phyloP scores from a whole-genome alignment of 768 basidiomycete genomes.

The Tulasnella sp. region DNA sequence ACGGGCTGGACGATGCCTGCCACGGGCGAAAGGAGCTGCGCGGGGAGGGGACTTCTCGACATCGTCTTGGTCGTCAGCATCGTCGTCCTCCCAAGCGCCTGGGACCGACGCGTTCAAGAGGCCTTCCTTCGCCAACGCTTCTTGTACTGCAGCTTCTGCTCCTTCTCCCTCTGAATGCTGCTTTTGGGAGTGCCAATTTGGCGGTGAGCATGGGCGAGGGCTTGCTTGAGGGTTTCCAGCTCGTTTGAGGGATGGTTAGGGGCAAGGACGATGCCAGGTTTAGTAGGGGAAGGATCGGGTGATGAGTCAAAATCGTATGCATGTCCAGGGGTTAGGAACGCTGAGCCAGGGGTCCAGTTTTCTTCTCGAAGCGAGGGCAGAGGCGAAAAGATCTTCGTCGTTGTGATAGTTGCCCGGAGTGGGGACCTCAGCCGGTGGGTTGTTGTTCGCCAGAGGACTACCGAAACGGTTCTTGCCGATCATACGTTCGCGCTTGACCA shows the following conservation, averaged over 20 bases:
- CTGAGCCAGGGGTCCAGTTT: constrained; percentile 42
- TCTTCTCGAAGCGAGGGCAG: constrained; percentile 13
- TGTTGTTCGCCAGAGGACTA: not conserved
- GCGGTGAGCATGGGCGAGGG: constrained; percentile 77
- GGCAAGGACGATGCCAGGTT: constrained; percentile 5
- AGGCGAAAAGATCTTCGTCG: constrained; percentile 52
- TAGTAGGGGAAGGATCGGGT: constrained; percentile 22
- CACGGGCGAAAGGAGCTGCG: constrained; percentile 33
- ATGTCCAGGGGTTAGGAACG: constrained; percentile 29
- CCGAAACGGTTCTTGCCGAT: constrained; percentile 10
- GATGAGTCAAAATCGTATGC: constrained; percentile 22
- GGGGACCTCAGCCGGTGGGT: constrained; percentile 33
- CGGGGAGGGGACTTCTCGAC: constrained; percentile 28
- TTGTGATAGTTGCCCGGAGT: constrained; percentile 34
- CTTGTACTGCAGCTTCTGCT: constrained; percentile 60
- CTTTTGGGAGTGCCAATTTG: constrained; percentile 77
- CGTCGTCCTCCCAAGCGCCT: constrained; percentile 39
- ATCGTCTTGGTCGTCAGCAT: constrained; percentile 39
- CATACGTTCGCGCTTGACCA: constrained; percentile 45
- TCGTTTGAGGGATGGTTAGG: constrained; percentile 72
- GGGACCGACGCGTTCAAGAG: constrained; percentile 35
- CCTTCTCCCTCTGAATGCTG: constrained; percentile 74
- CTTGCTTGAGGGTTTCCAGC: constrained; percentile 71
- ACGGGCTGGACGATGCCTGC: constrained; percentile 38
- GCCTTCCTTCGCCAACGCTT: constrained; percentile 44